phyloP scores from a whole-genome alignment of 1,139 yeast species.

The Dujonia santamariae region DNA sequence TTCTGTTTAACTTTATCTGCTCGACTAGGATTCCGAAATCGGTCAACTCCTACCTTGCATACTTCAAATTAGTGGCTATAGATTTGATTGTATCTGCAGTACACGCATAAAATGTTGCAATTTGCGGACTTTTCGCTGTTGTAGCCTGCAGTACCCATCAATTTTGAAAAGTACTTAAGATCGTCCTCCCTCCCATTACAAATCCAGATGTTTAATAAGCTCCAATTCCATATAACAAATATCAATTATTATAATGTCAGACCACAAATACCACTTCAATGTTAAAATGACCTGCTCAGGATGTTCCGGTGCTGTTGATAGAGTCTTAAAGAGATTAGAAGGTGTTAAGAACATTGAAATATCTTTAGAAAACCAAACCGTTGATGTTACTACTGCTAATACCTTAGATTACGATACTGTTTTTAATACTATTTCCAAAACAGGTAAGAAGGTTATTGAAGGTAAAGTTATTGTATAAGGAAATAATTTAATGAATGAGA shows the following conservation, averaged over 20 bases:
- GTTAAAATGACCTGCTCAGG: conserved; percentile 84
- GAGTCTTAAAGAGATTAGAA: conserved; percentile 68
- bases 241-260: too few species aligned
- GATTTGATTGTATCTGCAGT: too few species aligned
- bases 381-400: conserved; percentile 64
- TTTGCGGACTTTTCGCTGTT: conserved; percentile 3
- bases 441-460: conserved; percentile 79
- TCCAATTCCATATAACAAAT: not conserved
- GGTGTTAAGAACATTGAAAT: conserved; percentile 74
- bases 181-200: conserved; percentile 3
- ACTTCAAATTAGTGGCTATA: too few species aligned
- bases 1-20: too few species aligned
- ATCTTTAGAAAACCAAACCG: conserved; percentile 78
- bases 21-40: too few species aligned
- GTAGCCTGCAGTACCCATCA: conserved; percentile 1
- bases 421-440: conserved; percentile 74
- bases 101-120: not conserved
- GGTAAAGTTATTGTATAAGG: conserved; percentile 63
- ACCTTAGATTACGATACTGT: conserved; percentile 70
- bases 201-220: not conserved
- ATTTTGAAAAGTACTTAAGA: not conserved
- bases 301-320: conserved; percentile 83
- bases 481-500: too few species aligned
- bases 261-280: conserved; percentile 67
- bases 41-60: too few species aligned